Evolutionary conservation across 2,329 filamentous ascomycete genomes (phyloP).

Genomic region (Aspergillus sp.): DNA sequence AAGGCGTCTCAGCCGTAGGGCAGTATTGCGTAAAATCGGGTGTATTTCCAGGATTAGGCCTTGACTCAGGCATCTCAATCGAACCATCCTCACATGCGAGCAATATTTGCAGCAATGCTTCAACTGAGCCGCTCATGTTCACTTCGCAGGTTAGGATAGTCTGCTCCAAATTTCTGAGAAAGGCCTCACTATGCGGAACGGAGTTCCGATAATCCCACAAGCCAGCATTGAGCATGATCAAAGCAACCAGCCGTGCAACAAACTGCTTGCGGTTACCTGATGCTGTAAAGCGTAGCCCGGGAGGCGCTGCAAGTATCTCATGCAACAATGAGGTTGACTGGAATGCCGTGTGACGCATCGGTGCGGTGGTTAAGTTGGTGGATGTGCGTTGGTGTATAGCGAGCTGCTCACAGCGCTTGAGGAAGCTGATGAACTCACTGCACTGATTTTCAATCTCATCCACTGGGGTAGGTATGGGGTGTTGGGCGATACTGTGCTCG

Average conservation of each 20-base stretch:
- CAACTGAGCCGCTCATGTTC: slow-evolving; percentile 40
- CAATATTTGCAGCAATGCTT: slow-evolving; percentile 44
- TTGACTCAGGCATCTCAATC: neutral
- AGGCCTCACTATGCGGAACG: slow-evolving; percentile 30
- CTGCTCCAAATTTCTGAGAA: slow-evolving; percentile 36
- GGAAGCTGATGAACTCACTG: slow-evolving; percentile 42
- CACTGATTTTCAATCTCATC: slow-evolving; percentile 40
- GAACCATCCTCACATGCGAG: slow-evolving; percentile 38
- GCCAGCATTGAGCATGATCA: slow-evolving; percentile 43
- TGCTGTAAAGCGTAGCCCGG: slow-evolving; percentile 35
- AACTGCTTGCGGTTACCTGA: slow-evolving; percentile 44
- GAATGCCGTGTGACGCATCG: slow-evolving; percentile 33
- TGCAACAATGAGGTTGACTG: slow-evolving; percentile 33
- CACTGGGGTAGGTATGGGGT: slow-evolving; percentile 19
- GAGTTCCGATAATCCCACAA: slow-evolving; percentile 45
- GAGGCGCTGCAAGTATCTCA: slow-evolving; percentile 37
- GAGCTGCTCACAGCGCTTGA: slow-evolving; percentile 42
- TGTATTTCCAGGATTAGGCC: neutral
- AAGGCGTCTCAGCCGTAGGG: slow-evolving; percentile 25
- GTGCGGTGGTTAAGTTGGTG: slow-evolving; percentile 18
- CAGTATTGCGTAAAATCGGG: slow-evolving; percentile 36
- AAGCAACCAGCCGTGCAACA: slow-evolving; percentile 36
- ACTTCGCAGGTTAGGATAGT: slow-evolving; percentile 39
- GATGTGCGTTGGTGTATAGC: slow-evolving; percentile 31
- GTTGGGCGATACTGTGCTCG: neutral